Percentiles rank a stretch among this genome's conserved stretches.
phyloP scores from a whole-genome alignment of 371 early-diverging fungal genomes.

The Nematocida major region DNA sequence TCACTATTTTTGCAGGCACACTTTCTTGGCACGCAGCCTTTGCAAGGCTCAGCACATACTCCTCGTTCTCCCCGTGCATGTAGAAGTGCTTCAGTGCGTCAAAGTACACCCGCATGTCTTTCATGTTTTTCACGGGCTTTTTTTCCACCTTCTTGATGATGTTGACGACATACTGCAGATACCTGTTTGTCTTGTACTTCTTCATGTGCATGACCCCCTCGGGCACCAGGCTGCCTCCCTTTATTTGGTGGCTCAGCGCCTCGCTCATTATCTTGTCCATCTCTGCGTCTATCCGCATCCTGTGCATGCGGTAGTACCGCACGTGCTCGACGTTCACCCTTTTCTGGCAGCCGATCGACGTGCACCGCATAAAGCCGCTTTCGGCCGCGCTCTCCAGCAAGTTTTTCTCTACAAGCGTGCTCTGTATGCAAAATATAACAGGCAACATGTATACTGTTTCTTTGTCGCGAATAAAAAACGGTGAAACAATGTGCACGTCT shows the following conservation, averaged over 20 bases:
- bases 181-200: neutral
- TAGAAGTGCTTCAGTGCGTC: slow-evolving; percentile 11
- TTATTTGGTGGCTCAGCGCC: neutral
- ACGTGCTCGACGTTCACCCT: neutral
- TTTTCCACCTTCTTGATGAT: slow-evolving; percentile 25
- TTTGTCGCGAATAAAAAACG: slow-evolving; percentile 11
- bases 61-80: slow-evolving; percentile 10
- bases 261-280: slow-evolving; percentile 1
- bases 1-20: neutral
- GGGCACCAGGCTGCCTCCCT: neutral
- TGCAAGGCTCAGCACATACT: slow-evolving; percentile 8
- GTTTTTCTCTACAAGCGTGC: neutral
- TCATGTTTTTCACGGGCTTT: neutral
- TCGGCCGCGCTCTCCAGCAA: neutral
- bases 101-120: neutral
- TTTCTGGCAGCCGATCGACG: neutral
- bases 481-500: slow-evolving; percentile 4
- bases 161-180: slow-evolving; percentile 13
- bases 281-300: slow-evolving; percentile 23
- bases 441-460: neutral
- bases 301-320: slow-evolving; percentile 28
- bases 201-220: neutral
- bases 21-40: slow-evolving; percentile 13
- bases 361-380: neutral
- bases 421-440: slow-evolving; percentile 9